Percentiles rank a stretch among this genome's conserved stretches.
Conservation (phyloP, 140 eudicot genomes). For the Anethum foeniculum region DNA sequence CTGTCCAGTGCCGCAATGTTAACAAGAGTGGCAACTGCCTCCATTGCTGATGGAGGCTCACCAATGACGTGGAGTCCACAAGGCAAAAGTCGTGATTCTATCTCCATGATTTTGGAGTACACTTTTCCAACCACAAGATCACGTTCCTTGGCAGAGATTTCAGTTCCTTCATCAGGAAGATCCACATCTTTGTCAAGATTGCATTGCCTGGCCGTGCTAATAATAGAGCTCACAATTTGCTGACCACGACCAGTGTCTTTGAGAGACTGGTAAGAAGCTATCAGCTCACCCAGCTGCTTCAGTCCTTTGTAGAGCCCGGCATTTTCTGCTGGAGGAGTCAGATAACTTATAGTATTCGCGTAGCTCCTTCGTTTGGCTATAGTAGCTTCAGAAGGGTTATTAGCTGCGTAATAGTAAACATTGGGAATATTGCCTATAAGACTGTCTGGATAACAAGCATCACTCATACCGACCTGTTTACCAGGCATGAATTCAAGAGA, state of each 20-base stretch:
- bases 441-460: conserved; percentile 88
- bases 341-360: conserved; percentile 87
- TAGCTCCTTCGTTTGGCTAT: conserved; percentile 90
- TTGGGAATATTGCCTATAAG: conserved; percentile 95
- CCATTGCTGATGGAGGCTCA: conserved; percentile 98
- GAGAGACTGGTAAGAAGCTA: conserved; percentile 87
- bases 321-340: conserved; percentile 99
- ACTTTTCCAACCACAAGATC: conserved; percentile 95
- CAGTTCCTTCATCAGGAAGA: conserved; percentile 84
- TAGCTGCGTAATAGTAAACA: conserved; percentile 90
- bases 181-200: conserved; percentile 99
- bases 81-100: conserved; percentile 84
- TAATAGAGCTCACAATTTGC: conserved; percentile 86
- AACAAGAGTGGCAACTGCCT: conserved; percentile 94
- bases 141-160: conserved; percentile 62
- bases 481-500: conserved; percentile 99
- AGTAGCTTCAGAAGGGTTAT: conserved; percentile 99
- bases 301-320: conserved; percentile 99
- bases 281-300: conserved; percentile 93
- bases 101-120: conserved; percentile 97
- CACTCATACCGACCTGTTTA: conserved; percentile 98
- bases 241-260: conserved; percentile 93
- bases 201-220: conserved; percentile 94
- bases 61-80: conserved; percentile 98
- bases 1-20: conserved; percentile 96